Percentiles rank a stretch among this genome's conserved stretches.
Conservation (phyloP, 1,139 yeast species). For the Kurtzmaniella quercitrusa region DNA sequence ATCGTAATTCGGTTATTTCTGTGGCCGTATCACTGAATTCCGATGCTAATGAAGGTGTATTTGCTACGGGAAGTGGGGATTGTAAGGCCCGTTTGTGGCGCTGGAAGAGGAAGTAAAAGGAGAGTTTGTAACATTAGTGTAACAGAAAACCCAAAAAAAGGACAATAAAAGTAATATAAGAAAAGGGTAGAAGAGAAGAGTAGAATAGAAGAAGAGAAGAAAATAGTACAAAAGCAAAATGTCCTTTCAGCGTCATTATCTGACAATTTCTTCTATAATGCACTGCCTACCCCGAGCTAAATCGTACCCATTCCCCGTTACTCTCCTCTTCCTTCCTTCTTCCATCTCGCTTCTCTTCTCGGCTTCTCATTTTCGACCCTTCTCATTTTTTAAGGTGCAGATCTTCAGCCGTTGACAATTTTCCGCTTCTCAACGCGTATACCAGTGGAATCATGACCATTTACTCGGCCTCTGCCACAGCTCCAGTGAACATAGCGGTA, state of each 20-base stretch:
- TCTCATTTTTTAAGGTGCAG: too few relatives aligned
- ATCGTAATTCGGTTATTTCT: constrained; percentile 90
- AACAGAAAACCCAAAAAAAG: not conserved
- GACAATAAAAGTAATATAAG: constrained; percentile 1
- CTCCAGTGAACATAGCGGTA: constrained; percentile 96
- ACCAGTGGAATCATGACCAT: constrained; percentile 32
- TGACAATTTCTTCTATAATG: too few relatives aligned
- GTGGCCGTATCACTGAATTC: constrained; percentile 86
- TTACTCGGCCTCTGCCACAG: constrained; percentile 79
- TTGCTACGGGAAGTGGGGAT: constrained; percentile 98
- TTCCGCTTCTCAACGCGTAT: not conserved
- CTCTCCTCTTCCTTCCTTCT: too few relatives aligned
- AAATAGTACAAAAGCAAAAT: too few relatives aligned
- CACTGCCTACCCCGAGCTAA: too few relatives aligned
- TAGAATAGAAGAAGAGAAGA: not conserved
- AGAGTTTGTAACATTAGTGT: not conserved
- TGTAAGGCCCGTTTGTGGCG: constrained; percentile 97
- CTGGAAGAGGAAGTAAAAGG: constrained; percentile 40
- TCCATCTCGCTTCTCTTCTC: too few relatives aligned
- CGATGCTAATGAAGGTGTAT: constrained; percentile 66
- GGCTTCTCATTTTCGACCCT: too few relatives aligned
- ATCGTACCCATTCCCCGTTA: not conserved
- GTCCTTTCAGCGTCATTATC: too few relatives aligned
- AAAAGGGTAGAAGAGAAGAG: not conserved
- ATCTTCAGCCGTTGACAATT: not conserved